These are phyloP conservation scores for Lichtheimia hyalospora DNA, from an alignment of 371 early-diverging fungal genomes.

Conservation along the genomic window DNA sequence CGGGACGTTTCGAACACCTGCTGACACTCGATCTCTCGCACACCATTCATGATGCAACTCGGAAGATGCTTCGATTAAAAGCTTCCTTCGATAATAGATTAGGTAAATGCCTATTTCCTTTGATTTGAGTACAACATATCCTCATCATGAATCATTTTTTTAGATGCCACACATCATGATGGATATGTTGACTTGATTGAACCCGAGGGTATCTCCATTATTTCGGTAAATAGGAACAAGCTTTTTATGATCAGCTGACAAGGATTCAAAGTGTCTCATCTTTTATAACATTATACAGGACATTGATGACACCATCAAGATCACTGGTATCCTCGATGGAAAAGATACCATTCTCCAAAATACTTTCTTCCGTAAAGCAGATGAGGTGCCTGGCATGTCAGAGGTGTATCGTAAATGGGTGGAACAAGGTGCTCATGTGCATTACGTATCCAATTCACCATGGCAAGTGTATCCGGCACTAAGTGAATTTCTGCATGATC, in stretches of 20 bases:
- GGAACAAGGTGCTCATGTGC: slow-evolving; percentile 33
- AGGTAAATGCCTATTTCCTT: not conserved
- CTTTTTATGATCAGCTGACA: not conserved
- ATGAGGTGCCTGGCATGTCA: slow-evolving; percentile 44
- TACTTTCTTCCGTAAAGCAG: slow-evolving; percentile 42
- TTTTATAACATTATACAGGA: slow-evolving; percentile 21
- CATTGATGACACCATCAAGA: slow-evolving; percentile 68
- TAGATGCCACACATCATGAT: slow-evolving; percentile 14
- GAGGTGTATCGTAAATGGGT: slow-evolving; percentile 39
- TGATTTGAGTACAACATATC: no score
- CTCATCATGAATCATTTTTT: no score
- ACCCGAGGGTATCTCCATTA: slow-evolving; percentile 52
- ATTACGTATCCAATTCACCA: slow-evolving; percentile 53
- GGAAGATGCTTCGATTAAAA: slow-evolving; percentile 14
- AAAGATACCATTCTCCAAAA: slow-evolving; percentile 44
- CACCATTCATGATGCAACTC: not conserved
- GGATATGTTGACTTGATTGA: slow-evolving; percentile 54
- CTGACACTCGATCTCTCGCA: slow-evolving; percentile 17
- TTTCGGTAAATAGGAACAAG: slow-evolving; percentile 33
- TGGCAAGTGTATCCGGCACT: slow-evolving; percentile 52
- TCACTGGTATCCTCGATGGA: slow-evolving; percentile 51
- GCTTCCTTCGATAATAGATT: slow-evolving; percentile 14
- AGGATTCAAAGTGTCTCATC: not conserved
- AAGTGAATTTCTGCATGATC: slow-evolving; percentile 27
- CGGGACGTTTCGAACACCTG: slow-evolving; percentile 36